These are phyloP conservation scores for Rhodotorula mucilaginosa DNA, from an alignment of 1,284 basidiomycete species.

Conservation along the genomic window DNA sequence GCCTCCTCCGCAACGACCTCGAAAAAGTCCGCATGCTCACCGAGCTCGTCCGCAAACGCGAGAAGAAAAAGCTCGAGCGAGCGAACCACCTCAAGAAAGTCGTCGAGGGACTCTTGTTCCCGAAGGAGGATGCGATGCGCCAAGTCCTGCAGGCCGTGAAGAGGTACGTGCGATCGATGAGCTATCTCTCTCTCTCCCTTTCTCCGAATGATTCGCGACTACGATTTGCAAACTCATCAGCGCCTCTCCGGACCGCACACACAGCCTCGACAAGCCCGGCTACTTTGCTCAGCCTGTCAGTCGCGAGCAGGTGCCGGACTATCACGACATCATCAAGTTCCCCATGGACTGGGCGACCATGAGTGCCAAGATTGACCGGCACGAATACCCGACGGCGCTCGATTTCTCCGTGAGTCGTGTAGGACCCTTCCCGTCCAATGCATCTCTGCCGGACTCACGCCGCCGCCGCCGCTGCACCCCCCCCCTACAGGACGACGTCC, in stretches of 20 bases:
- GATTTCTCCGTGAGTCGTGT: slow-evolving; percentile 65
- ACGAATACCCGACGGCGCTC: slow-evolving; percentile 71
- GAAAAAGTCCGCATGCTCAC: slow-evolving; percentile 69
- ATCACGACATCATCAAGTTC: slow-evolving; percentile 77
- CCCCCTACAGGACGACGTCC: slow-evolving; percentile 67
- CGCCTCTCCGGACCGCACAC: not conserved
- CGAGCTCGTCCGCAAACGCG: slow-evolving; percentile 73
- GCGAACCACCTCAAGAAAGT: slow-evolving; percentile 67
- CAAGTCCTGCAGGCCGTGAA: slow-evolving; percentile 67
- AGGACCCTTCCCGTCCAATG: not conserved
- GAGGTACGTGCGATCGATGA: slow-evolving; percentile 55
- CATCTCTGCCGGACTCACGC: not conserved
- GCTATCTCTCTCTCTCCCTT: not conserved
- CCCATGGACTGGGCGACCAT: slow-evolving; percentile 91
- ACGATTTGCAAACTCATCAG: not conserved
- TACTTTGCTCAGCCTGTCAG: slow-evolving; percentile 81
- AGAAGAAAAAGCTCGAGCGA: slow-evolving; percentile 76
- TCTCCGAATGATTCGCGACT: not conserved
- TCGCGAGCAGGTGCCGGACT: slow-evolving; percentile 78
- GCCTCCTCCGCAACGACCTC: slow-evolving; percentile 69
- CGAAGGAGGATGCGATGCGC: slow-evolving; percentile 63
- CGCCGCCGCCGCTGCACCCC: not conserved
- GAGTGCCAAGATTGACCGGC: slow-evolving; percentile 69
- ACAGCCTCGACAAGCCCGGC: slow-evolving; percentile 69
- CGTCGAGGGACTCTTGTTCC: slow-evolving; percentile 65